A percentile compares a stretch with the other conserved stretches of the same genome.
Evolutionary conservation across 192 early-diverging fungal genomes (phyloP).

Genomic region (Dissophora globulifera): DNA sequence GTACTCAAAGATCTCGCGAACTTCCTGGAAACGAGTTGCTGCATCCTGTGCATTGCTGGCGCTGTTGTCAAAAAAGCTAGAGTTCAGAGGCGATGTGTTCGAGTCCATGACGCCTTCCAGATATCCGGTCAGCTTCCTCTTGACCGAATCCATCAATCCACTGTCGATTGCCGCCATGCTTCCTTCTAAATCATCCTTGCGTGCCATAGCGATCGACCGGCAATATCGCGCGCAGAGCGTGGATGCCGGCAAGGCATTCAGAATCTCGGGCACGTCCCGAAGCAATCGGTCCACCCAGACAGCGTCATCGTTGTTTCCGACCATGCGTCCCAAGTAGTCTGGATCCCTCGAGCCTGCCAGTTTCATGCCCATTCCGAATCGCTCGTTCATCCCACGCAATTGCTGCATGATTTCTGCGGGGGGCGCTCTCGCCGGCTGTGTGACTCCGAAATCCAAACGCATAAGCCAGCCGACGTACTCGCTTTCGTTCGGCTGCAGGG

Average conservation of each 20-base stretch:
- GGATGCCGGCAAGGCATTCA: conserved; percentile 45
- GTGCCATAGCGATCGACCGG: conserved; percentile 22
- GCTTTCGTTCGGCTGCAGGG: conserved; percentile 15
- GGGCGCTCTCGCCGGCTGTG: conserved; percentile 35
- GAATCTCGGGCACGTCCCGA: conserved; percentile 43
- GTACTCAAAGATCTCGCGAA: conserved; percentile 48
- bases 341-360: conserved; percentile 39
- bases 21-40: conserved; percentile 28
- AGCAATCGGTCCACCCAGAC: conserved; percentile 39
- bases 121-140: conserved; percentile 35
- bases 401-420: conserved; percentile 38
- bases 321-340: conserved; percentile 46
- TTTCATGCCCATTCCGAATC: conserved; percentile 48
- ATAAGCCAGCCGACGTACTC: conserved; percentile 45
- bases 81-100: too few species aligned
- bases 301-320: conserved; percentile 45
- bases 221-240: conserved; percentile 44
- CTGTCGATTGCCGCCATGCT: not conserved
- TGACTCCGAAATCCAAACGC: conserved; percentile 34
- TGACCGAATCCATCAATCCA: conserved; percentile 26
- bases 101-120: conserved; percentile 29
- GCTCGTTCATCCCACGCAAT: conserved; percentile 30
- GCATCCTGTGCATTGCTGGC: not conserved
- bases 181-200: too few species aligned
- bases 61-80: not conserved